Percentiles rank a stretch among this genome's conserved stretches.
Evolutionary conservation across 2,329 filamentous ascomycete species (phyloP).

Genomic region (Fusarium sp.): DNA sequence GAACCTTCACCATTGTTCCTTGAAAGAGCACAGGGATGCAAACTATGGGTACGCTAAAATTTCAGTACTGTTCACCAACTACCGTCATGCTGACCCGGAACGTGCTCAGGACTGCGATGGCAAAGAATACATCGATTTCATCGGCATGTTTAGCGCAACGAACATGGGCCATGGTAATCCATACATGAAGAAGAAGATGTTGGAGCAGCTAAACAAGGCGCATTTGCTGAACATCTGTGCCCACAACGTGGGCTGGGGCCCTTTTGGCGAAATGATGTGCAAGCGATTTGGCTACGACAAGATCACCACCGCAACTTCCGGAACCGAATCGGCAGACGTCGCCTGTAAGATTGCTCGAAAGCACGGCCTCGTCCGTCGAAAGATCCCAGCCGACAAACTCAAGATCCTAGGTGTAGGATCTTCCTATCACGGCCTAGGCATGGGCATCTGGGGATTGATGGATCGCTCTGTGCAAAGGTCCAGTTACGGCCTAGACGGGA

Average conservation of each 20-base stretch:
- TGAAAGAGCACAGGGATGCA: background rate
- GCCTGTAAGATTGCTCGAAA: background rate
- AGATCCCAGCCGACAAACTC: background rate
- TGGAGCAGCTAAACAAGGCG: background rate
- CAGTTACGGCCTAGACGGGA: background rate
- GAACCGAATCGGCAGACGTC: background rate
- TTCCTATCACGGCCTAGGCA: background rate
- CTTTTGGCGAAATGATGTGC: background rate
- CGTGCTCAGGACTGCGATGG: background rate
- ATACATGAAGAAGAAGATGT: background rate
- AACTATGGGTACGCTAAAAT: background rate
- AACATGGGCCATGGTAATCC: background rate
- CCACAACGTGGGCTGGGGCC: background rate
- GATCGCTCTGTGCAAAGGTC: background rate
- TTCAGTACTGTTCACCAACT: background rate
- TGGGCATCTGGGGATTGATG: background rate
- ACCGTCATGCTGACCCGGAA: background rate
- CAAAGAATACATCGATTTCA: background rate
- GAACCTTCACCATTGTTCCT: background rate
- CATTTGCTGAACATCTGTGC: background rate
- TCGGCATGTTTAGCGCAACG: background rate
- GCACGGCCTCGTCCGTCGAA: background rate
- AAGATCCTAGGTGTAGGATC: background rate
- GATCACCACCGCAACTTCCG: background rate
- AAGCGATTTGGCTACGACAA: background rate